A percentile compares a stretch with the other conserved stretches of the same genome.
Conservation (phyloP, 768 basidiomycete species). For the Boletellus ananiceps region DNA sequence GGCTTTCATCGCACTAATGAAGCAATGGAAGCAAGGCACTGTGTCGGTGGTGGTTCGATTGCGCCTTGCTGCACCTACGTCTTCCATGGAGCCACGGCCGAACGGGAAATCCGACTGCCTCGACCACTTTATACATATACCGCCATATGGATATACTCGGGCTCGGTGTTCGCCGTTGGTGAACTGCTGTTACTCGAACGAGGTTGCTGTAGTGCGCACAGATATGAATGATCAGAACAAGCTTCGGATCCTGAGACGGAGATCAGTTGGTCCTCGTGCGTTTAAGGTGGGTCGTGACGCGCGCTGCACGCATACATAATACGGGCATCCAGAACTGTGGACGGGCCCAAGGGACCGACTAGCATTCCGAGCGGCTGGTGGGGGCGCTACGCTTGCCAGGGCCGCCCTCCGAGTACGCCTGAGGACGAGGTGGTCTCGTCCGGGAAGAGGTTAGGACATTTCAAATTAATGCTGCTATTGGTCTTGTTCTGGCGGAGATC, state of each 20-base stretch:
- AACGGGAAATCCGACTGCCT: conserved; percentile 4
- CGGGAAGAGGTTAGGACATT: conserved; percentile 26
- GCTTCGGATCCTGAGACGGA: conserved; percentile 14
- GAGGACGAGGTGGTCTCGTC: not conserved
- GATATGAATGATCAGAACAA: conserved; percentile 13
- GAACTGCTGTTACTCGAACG: conserved; percentile 3
- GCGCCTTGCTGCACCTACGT: conserved; percentile 4
- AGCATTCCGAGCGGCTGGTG: not conserved
- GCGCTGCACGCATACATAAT: conserved; percentile 18
- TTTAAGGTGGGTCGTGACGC: conserved; percentile 27
- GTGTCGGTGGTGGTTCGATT: conserved; percentile 4
- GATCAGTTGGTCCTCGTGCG: conserved; percentile 25
- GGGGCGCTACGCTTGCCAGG: too few species aligned
- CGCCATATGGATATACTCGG: conserved; percentile 17
- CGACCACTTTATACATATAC: conserved; percentile 11
- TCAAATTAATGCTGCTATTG: conserved; percentile 21
- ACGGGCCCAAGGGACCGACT: not conserved
- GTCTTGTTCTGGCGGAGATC: conserved; percentile 15
- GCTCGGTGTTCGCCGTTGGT: conserved; percentile 3
- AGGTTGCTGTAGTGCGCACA: conserved; percentile 3
- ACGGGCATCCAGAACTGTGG: not conserved
- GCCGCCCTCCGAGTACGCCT: too few species aligned
- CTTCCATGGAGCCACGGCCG: conserved; percentile 11
- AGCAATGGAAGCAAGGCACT: conserved; percentile 23
- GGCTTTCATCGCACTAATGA: conserved; percentile 27